A percentile compares a stretch with the other conserved stretches of the same genome.
Evolutionary conservation across 768 basidiomycete species (phyloP).

Genomic region (Leccinum rimulosum): DNA sequence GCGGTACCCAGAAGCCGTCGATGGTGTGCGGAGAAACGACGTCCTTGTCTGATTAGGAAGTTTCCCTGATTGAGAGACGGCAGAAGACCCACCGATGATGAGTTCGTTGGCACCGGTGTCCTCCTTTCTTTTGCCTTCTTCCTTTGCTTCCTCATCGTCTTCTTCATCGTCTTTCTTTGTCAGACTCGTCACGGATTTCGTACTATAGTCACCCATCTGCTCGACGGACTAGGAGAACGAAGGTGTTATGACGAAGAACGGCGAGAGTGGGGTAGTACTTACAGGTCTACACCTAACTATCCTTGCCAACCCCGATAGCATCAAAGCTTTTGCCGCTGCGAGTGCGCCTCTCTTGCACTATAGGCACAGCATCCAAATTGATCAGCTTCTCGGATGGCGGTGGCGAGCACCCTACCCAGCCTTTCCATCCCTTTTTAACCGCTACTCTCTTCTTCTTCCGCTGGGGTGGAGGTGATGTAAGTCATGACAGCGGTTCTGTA

Average conservation of each 20-base stretch:
- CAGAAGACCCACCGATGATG: constrained; percentile 72
- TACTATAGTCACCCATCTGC: constrained; percentile 33
- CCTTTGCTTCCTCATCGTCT: constrained; percentile 41
- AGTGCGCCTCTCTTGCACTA: constrained; percentile 73
- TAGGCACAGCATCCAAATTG: constrained; percentile 70
- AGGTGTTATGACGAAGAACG: too few species aligned
- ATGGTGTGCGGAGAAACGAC: constrained; percentile 85
- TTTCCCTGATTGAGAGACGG: constrained; percentile 42
- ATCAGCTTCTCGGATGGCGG: constrained; percentile 78
- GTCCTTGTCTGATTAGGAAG: constrained; percentile 68
- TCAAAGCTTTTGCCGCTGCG: constrained; percentile 85
- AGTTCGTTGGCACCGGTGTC: constrained; percentile 63
- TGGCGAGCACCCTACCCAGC: constrained; percentile 84
- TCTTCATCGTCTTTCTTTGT: constrained; percentile 71
- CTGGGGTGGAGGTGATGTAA: constrained; percentile 32
- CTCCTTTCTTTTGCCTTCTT: constrained; percentile 44
- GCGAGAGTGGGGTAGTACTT: constrained; percentile 26
- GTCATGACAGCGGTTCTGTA: constrained; percentile 21
- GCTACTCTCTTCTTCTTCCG: constrained; percentile 58
- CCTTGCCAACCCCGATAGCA: constrained; percentile 76
- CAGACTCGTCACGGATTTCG: constrained; percentile 81
- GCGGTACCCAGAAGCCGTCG: constrained; percentile 98
- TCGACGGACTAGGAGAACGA: too few species aligned
- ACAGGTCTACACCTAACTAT: constrained; percentile 67
- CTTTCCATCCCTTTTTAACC: constrained; percentile 84